Base-by-base conservation (phyloP, 257 asterid species). In the Solanum clarkiae region DNA sequence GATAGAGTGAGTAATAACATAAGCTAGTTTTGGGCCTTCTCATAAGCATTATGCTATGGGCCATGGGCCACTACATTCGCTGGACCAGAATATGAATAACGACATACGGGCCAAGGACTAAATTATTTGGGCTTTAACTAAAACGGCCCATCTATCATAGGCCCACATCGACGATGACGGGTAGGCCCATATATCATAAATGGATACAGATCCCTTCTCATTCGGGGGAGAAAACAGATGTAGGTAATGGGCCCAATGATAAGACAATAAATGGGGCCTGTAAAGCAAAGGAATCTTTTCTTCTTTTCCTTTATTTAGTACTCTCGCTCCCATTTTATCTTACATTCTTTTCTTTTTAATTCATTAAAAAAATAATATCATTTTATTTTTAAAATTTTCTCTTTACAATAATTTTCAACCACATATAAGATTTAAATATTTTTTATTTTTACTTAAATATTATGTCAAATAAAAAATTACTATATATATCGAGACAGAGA, bases 401-500 rank as follows among this genome's bases (percentile, higher is more conserved):
- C 4, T 32, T 32, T 32, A 32, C 0, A 32, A 3, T 0, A 0
- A 32, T 32, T 32, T 32, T 32, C 36, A 32, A 32, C 4, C 36
- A 2, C 36, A 29, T 3, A 32, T 4, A 32, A 32, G 36, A 0
- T 32, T 32, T 32, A 32, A 32, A 32, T 0, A 0, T 32, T 4
- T 32, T 32, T 32, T 32, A 3, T 32, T 2, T 32, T 2, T 32
- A 32, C 0, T 32, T 32, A 32, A 32, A 32, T 32, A 32, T 32
- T 0, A 0, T 32, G 4, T 32, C 36, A 32, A 32, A 0, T 32
- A 0, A 29, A 29, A 29, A 2, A 29, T 0, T 29, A 0, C 2
- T 2, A 29, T 29, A 29, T 29, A 32, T 32, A 32, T 32, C 36
- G 36, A 32, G 32, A 29, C 32, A 2, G 32, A 32, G 32, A 29